These are phyloP conservation scores for Colletotrichum sidae DNA, from an alignment of 2,329 filamentous ascomycete genomes.

Conservation along the genomic window DNA sequence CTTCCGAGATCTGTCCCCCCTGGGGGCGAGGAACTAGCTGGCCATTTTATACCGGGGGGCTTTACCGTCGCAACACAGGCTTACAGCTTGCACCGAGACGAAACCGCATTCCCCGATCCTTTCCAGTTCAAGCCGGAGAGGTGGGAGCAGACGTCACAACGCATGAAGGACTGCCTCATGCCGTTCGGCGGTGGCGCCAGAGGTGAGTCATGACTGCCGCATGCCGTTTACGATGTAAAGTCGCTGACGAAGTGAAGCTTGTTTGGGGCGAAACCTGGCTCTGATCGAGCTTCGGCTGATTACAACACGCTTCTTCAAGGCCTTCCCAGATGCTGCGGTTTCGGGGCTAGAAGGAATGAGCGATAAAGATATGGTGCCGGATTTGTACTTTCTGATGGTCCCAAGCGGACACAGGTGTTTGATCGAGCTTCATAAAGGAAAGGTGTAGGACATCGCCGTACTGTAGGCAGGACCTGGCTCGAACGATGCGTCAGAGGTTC, in stretches of 20 bases:
- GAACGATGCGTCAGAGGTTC: too few relatives aligned
- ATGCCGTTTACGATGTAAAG: not conserved
- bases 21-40: constrained; percentile 52
- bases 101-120: constrained; percentile 54
- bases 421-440: constrained; percentile 24
- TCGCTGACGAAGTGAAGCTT: constrained; percentile 44
- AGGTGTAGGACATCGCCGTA: too few relatives aligned
- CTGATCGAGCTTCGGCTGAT: constrained; percentile 67
- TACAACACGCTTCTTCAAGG: constrained; percentile 62
- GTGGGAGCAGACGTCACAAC: constrained; percentile 37
- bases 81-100: constrained; percentile 59
- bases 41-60: constrained; percentile 53
- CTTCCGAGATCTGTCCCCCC: constrained; percentile 55
- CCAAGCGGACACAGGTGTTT: constrained; percentile 49
- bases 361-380: constrained; percentile 50
- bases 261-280: constrained; percentile 69
- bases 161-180: constrained; percentile 61
- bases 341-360: constrained; percentile 47
- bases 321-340: constrained; percentile 52
- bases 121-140: constrained; percentile 38
- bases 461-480: too few relatives aligned
- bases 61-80: constrained; percentile 55
- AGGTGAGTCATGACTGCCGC: not conserved
- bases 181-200: constrained; percentile 63
- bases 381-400: constrained; percentile 47